A percentile compares a stretch with the other conserved stretches of the same genome.
Evolutionary conservation across 805 yeast genomes (phyloP).

Genomic region (Kazachstania bromeliacearum): DNA sequence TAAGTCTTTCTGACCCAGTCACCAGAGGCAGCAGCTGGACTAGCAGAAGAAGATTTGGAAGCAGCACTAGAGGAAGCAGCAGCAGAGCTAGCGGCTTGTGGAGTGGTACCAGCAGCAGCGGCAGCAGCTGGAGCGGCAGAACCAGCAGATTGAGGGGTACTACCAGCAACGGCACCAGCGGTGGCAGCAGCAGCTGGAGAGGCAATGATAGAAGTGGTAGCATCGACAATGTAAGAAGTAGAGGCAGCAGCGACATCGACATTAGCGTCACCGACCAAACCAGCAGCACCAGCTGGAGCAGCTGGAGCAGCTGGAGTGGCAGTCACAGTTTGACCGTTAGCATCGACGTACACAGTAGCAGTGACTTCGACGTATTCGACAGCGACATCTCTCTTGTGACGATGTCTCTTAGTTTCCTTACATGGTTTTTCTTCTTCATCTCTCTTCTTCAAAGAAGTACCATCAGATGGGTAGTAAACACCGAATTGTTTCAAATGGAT

Average conservation of each 20-base stretch:
- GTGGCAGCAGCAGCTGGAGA: slow-evolving; percentile 13
- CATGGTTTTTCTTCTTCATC: slow-evolving; percentile 30
- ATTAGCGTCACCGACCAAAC: slow-evolving; percentile 8
- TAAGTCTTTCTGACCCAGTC: slow-evolving; percentile 71
- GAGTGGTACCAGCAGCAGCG: slow-evolving; percentile 1
- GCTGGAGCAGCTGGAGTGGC: slow-evolving; percentile 52
- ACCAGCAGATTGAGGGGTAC: slow-evolving; percentile 10
- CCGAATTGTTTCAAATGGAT: slow-evolving; percentile 59
- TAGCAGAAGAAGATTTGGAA: slow-evolving; percentile 24
- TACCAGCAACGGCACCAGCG: slow-evolving; percentile 8
- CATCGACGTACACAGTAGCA: slow-evolving; percentile 63
- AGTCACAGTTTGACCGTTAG: slow-evolving; percentile 35
- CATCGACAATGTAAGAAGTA: slow-evolving; percentile 8
- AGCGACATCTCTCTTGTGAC: slow-evolving; percentile 51
- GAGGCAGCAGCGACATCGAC: slow-evolving; percentile 12
- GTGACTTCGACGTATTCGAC: slow-evolving; percentile 65
- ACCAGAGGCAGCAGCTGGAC: slow-evolving; percentile 35
- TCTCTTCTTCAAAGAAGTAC: slow-evolving; percentile 37
- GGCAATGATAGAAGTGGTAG: slow-evolving; percentile 9
- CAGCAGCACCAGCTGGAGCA: slow-evolving; percentile 41
- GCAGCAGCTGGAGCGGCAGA: slow-evolving; percentile 5
- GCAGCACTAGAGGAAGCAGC: slow-evolving; percentile 20
- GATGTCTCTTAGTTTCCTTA: slow-evolving; percentile 27
- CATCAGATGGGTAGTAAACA: slow-evolving; percentile 67
- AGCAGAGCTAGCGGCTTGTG: slow-evolving; percentile 16